Evolutionary conservation across 2,329 filamentous ascomycete species (phyloP).

Genomic region (Xylaria sp.): DNA sequence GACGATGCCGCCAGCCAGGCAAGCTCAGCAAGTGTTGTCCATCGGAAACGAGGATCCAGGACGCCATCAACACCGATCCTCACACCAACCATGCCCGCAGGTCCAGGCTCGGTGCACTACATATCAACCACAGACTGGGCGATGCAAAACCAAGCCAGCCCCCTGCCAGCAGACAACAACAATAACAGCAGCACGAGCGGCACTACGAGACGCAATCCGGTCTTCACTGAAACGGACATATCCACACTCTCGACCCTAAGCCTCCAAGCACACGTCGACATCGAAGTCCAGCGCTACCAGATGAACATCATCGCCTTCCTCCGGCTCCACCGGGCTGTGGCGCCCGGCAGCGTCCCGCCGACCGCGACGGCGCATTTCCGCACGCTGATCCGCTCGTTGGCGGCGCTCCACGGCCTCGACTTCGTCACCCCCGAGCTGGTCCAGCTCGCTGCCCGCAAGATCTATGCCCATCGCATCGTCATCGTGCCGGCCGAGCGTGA

Average conservation of each 20-base stretch:
- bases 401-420: slow-evolving; percentile 81
- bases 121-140: slow-evolving; percentile 33
- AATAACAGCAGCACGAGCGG: slow-evolving; percentile 11
- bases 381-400: slow-evolving; percentile 76
- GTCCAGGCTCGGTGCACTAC: slow-evolving; percentile 1
- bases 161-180: neutral
- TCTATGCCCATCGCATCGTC: slow-evolving; percentile 85
- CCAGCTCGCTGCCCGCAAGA: slow-evolving; percentile 82
- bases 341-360: slow-evolving; percentile 76
- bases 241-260: slow-evolving; percentile 68
- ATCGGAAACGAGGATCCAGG: slow-evolving; percentile 34
- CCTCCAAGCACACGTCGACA: slow-evolving; percentile 70
- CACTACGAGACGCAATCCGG: slow-evolving; percentile 22
- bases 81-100: slow-evolving; percentile 11
- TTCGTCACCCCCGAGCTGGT: slow-evolving; percentile 89
- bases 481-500: slow-evolving; percentile 77
- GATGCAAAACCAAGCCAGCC: neutral
- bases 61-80: slow-evolving; percentile 28
- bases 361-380: slow-evolving; percentile 82
- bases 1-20: slow-evolving; percentile 27
- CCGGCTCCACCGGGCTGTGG: slow-evolving; percentile 86
- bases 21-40: slow-evolving; percentile 57
- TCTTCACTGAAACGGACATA: slow-evolving; percentile 61
- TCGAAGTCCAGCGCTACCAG: slow-evolving; percentile 85
- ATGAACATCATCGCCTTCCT: slow-evolving; percentile 90